phyloP scores from a whole-genome alignment of 371 early-diverging fungal species.

The Actinomucor elegans region DNA sequence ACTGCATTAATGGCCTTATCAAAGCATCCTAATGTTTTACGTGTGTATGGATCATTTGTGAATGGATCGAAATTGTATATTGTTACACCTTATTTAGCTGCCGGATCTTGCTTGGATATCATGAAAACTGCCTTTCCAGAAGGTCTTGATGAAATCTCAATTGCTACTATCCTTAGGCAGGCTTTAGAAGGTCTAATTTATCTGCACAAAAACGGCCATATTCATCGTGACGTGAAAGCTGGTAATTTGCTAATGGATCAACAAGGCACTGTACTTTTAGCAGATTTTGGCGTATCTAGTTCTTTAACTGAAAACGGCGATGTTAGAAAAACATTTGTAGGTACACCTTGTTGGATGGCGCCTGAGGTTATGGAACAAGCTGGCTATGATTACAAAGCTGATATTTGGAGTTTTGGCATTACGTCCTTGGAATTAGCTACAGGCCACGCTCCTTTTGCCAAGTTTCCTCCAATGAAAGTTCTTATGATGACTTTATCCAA shows the following conservation, averaged over 20 bases:
- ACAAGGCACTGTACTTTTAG: conserved; percentile 78
- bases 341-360: conserved; percentile 88
- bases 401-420: conserved; percentile 93
- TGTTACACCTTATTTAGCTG: conserved; percentile 80
- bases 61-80: conserved; percentile 77
- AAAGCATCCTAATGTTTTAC: conserved; percentile 82
- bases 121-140: conserved; percentile 81
- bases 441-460: conserved; percentile 90
- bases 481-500: conserved; percentile 86
- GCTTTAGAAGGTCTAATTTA: conserved; percentile 85
- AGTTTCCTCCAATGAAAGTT: conserved; percentile 84
- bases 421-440: conserved; percentile 86
- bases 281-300: conserved; percentile 90
- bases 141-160: conserved; percentile 79
- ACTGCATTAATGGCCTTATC: conserved; percentile 86
- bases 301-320: conserved; percentile 77
- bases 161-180: conserved; percentile 83
- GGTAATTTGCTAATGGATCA: conserved; percentile 85
- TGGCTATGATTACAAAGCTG: conserved; percentile 87
- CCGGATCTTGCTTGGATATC: conserved; percentile 88
- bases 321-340: conserved; percentile 73
- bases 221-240: conserved; percentile 92
- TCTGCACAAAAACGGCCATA: conserved; percentile 82
- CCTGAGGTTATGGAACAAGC: conserved; percentile 76
- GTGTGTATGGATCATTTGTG: conserved; percentile 84